Evolutionary conservation across 164 flowering plant species (phyloP).

Genomic region (Berberis thunbergii): DNA sequence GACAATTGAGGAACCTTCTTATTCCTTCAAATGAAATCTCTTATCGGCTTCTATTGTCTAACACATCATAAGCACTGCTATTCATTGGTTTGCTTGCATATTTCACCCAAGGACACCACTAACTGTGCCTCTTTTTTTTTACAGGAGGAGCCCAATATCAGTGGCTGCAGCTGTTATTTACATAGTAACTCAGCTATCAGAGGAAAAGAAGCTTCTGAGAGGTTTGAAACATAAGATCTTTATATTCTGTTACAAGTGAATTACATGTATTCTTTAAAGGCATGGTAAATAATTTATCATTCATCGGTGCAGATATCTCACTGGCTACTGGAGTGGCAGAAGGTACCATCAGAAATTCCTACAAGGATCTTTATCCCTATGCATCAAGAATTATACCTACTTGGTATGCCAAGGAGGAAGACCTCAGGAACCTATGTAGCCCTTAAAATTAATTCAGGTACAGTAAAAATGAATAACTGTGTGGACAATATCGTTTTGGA

Average conservation of each 20-base stretch:
- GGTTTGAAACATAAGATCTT: constrained; percentile 10
- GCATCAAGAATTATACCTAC: constrained; percentile 29
- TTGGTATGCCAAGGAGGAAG: constrained; percentile 31
- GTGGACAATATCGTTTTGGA: too few species aligned
- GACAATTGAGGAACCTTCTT: too few species aligned
- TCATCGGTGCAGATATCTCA: constrained; percentile 26
- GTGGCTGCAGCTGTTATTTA: constrained; percentile 36
- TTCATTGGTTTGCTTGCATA: too few species aligned
- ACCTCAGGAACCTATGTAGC: constrained; percentile 28
- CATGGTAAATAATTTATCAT: not conserved
- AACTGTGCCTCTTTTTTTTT: constrained; percentile 1
- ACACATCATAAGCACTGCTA: too few species aligned
- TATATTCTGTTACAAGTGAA: not conserved
- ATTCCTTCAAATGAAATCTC: too few species aligned
- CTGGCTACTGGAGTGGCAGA: constrained; percentile 41
- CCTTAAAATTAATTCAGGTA: constrained; percentile 7
- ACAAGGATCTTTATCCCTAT: constrained; percentile 37
- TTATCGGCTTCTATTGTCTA: too few species aligned
- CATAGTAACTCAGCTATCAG: constrained; percentile 35
- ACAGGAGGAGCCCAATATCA: constrained; percentile 38
- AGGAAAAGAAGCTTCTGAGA: constrained; percentile 27
- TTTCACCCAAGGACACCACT: too few species aligned
- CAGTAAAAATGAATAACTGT: too few species aligned
- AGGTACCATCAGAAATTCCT: constrained; percentile 37
- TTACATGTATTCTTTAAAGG: too few species aligned